phyloP scores from a whole-genome alignment of 805 yeast species.

The Ogataea methanolica region DNA sequence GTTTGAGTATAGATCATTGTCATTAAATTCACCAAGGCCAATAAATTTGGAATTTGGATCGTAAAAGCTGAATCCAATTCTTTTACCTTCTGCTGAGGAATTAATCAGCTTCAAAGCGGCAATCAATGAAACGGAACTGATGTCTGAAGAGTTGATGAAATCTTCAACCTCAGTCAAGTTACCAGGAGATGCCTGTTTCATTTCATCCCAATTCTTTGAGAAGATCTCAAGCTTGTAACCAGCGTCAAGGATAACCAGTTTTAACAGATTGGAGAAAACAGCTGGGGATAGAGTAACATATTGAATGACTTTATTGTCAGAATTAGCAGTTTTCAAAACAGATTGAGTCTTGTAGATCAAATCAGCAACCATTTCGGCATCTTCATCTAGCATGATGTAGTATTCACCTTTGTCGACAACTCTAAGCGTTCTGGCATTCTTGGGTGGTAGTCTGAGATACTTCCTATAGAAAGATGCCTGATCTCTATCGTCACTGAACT shows the following conservation, averaged over 20 bases:
- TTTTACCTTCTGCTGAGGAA: constrained; percentile 38
- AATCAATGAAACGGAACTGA: constrained; percentile 39
- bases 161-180: constrained; percentile 77
- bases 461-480: constrained; percentile 42
- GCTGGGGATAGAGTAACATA: constrained; percentile 78
- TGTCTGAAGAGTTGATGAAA: constrained; percentile 44
- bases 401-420: constrained; percentile 81
- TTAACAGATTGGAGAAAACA: constrained; percentile 61
- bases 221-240: constrained; percentile 81
- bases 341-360: constrained; percentile 77
- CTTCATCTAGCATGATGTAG: constrained; percentile 66
- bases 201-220: constrained; percentile 55
- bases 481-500: constrained; percentile 49
- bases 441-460: constrained; percentile 45
- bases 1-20: constrained; percentile 83
- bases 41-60: constrained; percentile 66
- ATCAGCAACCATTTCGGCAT: constrained; percentile 82
- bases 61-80: constrained; percentile 74
- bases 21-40: constrained; percentile 75
- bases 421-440: constrained; percentile 51
- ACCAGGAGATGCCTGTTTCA: constrained; percentile 80
- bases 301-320: constrained; percentile 38
- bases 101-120: constrained; percentile 44
- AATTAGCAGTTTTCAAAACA: constrained; percentile 52
- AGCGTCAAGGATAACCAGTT: constrained; percentile 60